These are phyloP conservation scores for Evernia prunastri DNA, from an alignment of 495 filamentous ascomycete species.

Conservation along the genomic window DNA sequence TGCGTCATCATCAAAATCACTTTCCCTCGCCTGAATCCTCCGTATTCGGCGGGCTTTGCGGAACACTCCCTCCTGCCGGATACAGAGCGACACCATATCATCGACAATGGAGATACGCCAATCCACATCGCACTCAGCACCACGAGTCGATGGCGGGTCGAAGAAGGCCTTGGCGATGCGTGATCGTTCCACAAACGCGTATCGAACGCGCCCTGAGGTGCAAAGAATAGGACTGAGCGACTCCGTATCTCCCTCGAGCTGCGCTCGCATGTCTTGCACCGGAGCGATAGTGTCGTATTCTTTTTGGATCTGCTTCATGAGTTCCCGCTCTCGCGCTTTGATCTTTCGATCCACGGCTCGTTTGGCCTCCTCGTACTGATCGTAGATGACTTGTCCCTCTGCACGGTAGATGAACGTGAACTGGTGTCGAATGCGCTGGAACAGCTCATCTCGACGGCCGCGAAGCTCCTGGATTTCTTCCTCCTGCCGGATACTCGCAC, in stretches of 20 bases:
- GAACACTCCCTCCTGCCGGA: no score
- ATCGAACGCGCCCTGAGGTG: background rate
- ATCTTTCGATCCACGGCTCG: background rate
- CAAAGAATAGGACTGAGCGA: slow-evolving; percentile 5
- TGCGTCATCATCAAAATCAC: background rate
- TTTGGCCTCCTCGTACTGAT: slow-evolving; percentile 5
- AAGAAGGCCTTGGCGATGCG: slow-evolving; percentile 11
- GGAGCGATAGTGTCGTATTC: no score
- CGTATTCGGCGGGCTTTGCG: slow-evolving; percentile 10
- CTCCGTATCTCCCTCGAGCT: background rate
- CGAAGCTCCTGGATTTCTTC: slow-evolving; percentile 16
- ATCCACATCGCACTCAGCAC: no score
- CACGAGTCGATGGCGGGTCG: background rate
- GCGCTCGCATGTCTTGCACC: no score
- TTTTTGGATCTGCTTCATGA: no score
- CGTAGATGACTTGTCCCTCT: no score
- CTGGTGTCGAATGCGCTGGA: slow-evolving; percentile 12
- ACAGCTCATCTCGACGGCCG: slow-evolving; percentile 8
- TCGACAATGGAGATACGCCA: slow-evolving; percentile 13
- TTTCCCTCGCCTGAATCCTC: background rate
- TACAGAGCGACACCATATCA: slow-evolving; percentile 16
- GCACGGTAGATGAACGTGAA: no score
- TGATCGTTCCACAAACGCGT: slow-evolving; percentile 8
- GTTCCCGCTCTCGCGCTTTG: slow-evolving; percentile 13
- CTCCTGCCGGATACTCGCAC: slow-evolving; percentile 3